Conservation (phyloP, 345 rosid genomes). For the Pelargonium nanum region DNA sequence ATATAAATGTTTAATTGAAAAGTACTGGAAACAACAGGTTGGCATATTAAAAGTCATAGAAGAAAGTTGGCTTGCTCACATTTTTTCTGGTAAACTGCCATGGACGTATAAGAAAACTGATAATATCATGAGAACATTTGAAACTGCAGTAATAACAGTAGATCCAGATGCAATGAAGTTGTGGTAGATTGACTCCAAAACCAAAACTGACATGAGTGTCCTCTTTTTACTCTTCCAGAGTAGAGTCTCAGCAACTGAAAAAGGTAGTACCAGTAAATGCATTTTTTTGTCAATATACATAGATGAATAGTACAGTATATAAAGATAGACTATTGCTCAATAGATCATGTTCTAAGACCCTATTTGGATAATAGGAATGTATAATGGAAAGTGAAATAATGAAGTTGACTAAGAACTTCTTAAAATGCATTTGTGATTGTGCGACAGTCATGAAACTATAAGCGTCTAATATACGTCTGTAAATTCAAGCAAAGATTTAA, state of each 20-base stretch:
- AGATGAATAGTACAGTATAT: not conserved
- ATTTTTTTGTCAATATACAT: slow-evolving; percentile 7
- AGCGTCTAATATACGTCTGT: not conserved
- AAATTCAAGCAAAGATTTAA: not conserved
- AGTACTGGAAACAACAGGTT: slow-evolving; percentile 1
- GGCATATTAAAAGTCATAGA: slow-evolving; percentile 9
- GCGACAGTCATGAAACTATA: not conserved
- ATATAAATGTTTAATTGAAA: not conserved
- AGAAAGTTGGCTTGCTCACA: slow-evolving; percentile 32
- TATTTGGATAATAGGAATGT: not conserved
- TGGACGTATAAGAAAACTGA: slow-evolving; percentile 65
- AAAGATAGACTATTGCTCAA: not conserved
- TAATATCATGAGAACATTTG: slow-evolving; percentile 51
- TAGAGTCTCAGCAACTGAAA: slow-evolving; percentile 80
- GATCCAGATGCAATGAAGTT: slow-evolving; percentile 52
- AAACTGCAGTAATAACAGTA: slow-evolving; percentile 46
- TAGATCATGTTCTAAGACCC: not conserved
- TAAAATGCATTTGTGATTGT: not conserved
- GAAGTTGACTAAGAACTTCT: not conserved
- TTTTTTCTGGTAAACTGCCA: slow-evolving; percentile 64
- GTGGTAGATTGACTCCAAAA: slow-evolving; percentile 55
- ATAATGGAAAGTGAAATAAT: not conserved
- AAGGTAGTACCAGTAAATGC: slow-evolving; percentile 9
- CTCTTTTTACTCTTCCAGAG: slow-evolving; percentile 79
- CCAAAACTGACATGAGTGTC: slow-evolving; percentile 37